Conservation (phyloP, 23 red algal species). For the Gracilaria vermiculophylla region DNA sequence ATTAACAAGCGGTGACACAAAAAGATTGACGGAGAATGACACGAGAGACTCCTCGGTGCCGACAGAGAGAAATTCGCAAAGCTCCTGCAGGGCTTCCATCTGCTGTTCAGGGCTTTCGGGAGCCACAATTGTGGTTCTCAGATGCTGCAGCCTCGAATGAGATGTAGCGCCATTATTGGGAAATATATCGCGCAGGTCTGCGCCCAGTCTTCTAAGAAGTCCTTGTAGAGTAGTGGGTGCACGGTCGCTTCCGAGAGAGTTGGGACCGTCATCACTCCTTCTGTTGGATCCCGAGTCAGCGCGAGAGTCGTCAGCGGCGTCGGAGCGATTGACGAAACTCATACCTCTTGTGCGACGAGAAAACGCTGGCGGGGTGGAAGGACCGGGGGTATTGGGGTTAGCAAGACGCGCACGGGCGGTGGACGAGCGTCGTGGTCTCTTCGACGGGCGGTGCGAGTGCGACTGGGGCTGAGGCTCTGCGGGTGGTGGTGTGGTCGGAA, state of each 20-base stretch:
- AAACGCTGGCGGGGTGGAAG: not conserved
- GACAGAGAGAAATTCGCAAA: constrained; percentile 96
- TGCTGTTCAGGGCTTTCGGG: constrained; percentile 43
- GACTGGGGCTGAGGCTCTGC: not conserved
- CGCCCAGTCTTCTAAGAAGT: constrained; percentile 55
- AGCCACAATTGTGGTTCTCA: constrained; percentile 43
- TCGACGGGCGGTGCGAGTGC: not conserved
- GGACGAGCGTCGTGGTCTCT: constrained; percentile 13
- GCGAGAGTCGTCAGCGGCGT: constrained; percentile 21
- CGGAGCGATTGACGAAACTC: constrained; percentile 17
- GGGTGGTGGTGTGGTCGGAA: not conserved
- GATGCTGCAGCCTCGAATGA: constrained; percentile 57
- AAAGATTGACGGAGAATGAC: constrained; percentile 80
- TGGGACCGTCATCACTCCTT: constrained; percentile 30
- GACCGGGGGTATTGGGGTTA: not conserved
- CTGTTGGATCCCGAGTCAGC: constrained; percentile 19
- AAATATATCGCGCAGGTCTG: constrained; percentile 79
- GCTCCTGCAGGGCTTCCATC: constrained; percentile 75
- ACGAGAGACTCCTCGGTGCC: constrained; percentile 89
- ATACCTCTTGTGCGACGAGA: constrained; percentile 29
- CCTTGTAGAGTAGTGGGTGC: constrained; percentile 51
- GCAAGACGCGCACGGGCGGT: constrained; percentile 1
- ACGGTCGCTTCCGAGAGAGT: constrained; percentile 15
- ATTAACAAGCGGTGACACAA: constrained; percentile 82
- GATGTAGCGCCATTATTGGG: constrained; percentile 46